A percentile compares a stretch with the other conserved stretches of the same genome.
phyloP scores from a whole-genome alignment of 164 flowering plant species.

The Nymphaea colorata region DNA sequence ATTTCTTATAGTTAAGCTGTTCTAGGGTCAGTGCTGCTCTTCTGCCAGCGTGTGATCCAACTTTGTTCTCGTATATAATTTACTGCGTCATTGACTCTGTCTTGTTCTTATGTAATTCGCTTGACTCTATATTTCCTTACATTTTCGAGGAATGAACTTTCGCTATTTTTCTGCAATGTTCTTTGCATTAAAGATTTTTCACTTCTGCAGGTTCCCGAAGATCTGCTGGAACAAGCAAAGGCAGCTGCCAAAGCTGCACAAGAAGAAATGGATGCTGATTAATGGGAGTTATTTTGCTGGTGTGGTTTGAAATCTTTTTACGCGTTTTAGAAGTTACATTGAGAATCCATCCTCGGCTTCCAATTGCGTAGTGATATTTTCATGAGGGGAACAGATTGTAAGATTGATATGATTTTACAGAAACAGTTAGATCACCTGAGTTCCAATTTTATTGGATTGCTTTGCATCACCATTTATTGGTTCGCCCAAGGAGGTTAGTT shows the following conservation, averaged over 20 bases:
- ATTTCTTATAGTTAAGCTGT: no score
- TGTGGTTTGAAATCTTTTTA: not conserved
- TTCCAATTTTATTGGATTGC: not conserved
- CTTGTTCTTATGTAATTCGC: no score
- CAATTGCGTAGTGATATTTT: not conserved
- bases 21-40: no score
- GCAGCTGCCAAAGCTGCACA: constrained; percentile 53
- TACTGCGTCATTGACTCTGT: no score
- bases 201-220: constrained; percentile 39
- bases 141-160: no score
- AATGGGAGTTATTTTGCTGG: not conserved
- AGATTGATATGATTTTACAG: not conserved
- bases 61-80: no score
- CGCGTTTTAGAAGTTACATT: not conserved
- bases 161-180: no score
- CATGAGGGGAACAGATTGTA: not conserved
- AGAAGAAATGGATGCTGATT: constrained; percentile 72
- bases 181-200: no score
- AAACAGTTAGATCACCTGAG: not conserved
- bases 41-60: no score
- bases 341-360: not conserved
- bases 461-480: no score
- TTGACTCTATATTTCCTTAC: no score
- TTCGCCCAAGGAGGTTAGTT: no score
- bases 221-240: constrained; percentile 41